Evolutionary conservation across 2,329 filamentous ascomycete genomes (phyloP), one percentile per base, ranked within the genome.

Genomic region (Colletotrichum spaethianum): DNA sequence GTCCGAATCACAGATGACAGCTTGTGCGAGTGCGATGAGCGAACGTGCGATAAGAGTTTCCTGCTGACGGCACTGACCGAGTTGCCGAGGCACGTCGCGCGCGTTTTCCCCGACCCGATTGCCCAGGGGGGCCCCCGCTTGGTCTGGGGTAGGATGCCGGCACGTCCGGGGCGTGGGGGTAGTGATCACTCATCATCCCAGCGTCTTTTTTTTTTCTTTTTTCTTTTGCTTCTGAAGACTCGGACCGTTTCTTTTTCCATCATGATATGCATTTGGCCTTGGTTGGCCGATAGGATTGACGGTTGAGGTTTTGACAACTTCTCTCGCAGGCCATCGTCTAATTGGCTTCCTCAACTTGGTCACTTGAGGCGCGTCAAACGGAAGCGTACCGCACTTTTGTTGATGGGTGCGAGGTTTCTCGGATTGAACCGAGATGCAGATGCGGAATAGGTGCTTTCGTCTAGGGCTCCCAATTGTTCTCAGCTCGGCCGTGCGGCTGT

Each of bases 21-120:
- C 52, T 72, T 44, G 62, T 63, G 65, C 53, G 70, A 72, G 40
- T 64, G 52, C 60, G 65, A 56, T 40, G 67, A 31, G 46, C 46
- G 46, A 70, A 61, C 48, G 67, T 53, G 46, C n/a, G n/a, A 38
- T 18, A 42, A 31, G n/a, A 14, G 55, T 42, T 42, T 57, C 36
- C 46, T 4, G 28, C 31, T 38, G 31, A 56, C 40, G 18, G 38
- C 36, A 23, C 42, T 40, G 69, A 57, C 70, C 65, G 52, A 72
- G 70, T 69, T 72, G 60, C 70, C 70, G 70, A 72, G 70, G 70
- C 65, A 63, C n/a, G 70, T 72, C 65, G 46, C 69, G 44, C 46
- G 16, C 36, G 63, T 38, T 50, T 36, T 62, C 44, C 50, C 56
- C 38, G 38, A 60, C 53, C 40, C 46, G 60, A 40, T 18, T 23